Evolutionary conservation across 2,329 filamentous ascomycete genomes (phyloP).

Genomic region (Claviceps sp.): DNA sequence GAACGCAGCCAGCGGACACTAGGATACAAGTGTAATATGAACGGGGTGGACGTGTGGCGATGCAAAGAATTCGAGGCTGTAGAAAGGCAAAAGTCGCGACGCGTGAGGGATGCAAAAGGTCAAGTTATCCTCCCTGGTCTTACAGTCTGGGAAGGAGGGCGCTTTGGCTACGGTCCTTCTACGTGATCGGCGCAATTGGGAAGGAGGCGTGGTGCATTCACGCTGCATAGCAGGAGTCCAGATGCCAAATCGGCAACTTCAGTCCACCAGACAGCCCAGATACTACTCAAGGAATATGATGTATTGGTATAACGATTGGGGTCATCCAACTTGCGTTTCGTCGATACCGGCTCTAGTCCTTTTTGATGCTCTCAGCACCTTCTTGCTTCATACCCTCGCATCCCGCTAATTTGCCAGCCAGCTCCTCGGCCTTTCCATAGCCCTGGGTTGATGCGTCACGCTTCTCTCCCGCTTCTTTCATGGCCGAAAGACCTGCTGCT

Average conservation of each 20-base stretch:
- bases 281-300: no score
- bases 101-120: not conserved
- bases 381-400: constrained; percentile 59
- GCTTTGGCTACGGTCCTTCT: not conserved
- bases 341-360: constrained; percentile 10
- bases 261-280: not conserved
- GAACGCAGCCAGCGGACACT: not conserved
- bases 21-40: not conserved
- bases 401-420: constrained; percentile 48
- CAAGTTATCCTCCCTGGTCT: not conserved
- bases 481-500: constrained; percentile 43
- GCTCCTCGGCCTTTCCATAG: constrained; percentile 50
- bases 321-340: not conserved
- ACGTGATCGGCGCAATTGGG: not conserved
- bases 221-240: not conserved
- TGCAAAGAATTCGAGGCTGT: constrained; percentile 3
- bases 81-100: not conserved
- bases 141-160: not conserved
- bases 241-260: not conserved
- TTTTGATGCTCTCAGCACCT: constrained; percentile 36
- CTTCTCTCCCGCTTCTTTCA: constrained; percentile 46
- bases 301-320: no score
- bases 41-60: constrained; percentile 2
- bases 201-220: not conserved
- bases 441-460: constrained; percentile 40